A percentile compares a stretch with the other conserved stretches of the same genome.
Evolutionary conservation across 2,329 filamentous ascomycete genomes (phyloP).

Genomic region (Fusarium kyushuense): DNA sequence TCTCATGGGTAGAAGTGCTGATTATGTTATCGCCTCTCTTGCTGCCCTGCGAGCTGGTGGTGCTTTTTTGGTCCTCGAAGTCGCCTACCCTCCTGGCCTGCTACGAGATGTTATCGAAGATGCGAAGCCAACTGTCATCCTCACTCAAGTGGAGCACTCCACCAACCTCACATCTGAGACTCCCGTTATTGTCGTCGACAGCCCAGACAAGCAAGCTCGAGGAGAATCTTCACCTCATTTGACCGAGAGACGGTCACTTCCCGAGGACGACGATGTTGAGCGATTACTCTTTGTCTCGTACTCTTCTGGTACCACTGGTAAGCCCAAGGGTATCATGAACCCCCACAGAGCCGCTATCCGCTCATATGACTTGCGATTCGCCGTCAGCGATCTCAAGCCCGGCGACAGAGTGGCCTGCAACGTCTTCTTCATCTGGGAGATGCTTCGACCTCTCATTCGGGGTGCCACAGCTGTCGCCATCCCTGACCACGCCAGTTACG

Average conservation of each 20-base stretch:
- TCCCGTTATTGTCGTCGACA: slow-evolving; percentile 74
- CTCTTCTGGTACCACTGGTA: slow-evolving; percentile 81
- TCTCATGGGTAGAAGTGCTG: slow-evolving; percentile 78
- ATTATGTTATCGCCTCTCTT: slow-evolving; percentile 83
- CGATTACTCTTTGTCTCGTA: slow-evolving; percentile 84
- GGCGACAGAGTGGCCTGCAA: slow-evolving; percentile 88
- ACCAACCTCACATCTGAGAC: slow-evolving; percentile 72
- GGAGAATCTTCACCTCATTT: slow-evolving; percentile 48
- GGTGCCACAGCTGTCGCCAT: slow-evolving; percentile 82
- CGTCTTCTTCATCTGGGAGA: slow-evolving; percentile 90
- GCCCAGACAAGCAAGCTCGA: slow-evolving; percentile 50
- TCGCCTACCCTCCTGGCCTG: slow-evolving; percentile 80
- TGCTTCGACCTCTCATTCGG: slow-evolving; percentile 78
- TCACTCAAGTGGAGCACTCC: slow-evolving; percentile 75
- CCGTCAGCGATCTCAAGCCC: slow-evolving; percentile 74
- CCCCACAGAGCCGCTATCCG: slow-evolving; percentile 79
- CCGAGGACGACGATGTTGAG: slow-evolving; percentile 76
- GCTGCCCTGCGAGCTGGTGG: slow-evolving; percentile 83
- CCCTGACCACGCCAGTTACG: slow-evolving; percentile 81
- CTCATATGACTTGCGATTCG: slow-evolving; percentile 80
- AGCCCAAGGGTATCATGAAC: slow-evolving; percentile 86
- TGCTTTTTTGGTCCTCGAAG: slow-evolving; percentile 82
- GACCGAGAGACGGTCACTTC: slow-evolving; percentile 63
- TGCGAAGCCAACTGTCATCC: slow-evolving; percentile 75
- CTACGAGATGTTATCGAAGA: slow-evolving; percentile 83